A percentile compares a stretch with the other conserved stretches of the same genome.
phyloP scores from a whole-genome alignment of 495 filamentous ascomycete genomes.

The Thermothielavioides terrestris region DNA sequence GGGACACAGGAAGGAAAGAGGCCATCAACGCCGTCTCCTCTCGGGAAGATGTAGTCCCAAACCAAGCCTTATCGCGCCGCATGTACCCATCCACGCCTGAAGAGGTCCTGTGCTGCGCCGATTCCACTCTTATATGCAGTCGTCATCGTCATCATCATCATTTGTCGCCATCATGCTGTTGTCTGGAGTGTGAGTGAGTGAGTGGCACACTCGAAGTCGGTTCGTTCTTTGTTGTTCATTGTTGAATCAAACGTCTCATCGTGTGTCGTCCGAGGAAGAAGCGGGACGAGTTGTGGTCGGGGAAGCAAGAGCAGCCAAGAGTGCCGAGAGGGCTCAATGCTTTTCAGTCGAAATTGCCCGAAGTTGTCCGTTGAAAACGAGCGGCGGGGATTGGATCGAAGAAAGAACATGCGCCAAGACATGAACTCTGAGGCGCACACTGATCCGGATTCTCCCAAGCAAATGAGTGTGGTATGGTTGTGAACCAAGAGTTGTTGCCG shows the following conservation, averaged over 20 bases:
- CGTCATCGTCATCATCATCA: background rate
- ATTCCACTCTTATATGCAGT: background rate
- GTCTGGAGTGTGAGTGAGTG: background rate
- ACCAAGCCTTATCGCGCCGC: background rate
- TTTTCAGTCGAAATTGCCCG: background rate
- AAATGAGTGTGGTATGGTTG: constrained; percentile 4
- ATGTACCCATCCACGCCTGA: background rate
- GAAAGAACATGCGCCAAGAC: background rate
- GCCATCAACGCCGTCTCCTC: background rate
- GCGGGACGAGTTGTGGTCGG: background rate
- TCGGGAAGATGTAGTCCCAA: background rate
- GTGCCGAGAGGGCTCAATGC: background rate
- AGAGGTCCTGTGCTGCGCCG: background rate
- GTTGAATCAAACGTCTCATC: background rate
- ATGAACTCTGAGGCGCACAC: background rate
- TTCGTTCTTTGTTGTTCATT: background rate
- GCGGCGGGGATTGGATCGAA: background rate
- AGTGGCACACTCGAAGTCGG: no score
- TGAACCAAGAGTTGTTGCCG: constrained; percentile 5
- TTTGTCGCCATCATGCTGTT: background rate
- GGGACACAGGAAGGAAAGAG: background rate
- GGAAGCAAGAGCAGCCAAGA: constrained; percentile 2
- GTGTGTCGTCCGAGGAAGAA: background rate
- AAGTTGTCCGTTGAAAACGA: constrained; percentile 1
- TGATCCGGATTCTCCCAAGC: background rate